Percentiles rank a stretch among this genome's conserved stretches.
Conservation (phyloP, 106 monocot genomes). For the Allium sativum region DNA sequence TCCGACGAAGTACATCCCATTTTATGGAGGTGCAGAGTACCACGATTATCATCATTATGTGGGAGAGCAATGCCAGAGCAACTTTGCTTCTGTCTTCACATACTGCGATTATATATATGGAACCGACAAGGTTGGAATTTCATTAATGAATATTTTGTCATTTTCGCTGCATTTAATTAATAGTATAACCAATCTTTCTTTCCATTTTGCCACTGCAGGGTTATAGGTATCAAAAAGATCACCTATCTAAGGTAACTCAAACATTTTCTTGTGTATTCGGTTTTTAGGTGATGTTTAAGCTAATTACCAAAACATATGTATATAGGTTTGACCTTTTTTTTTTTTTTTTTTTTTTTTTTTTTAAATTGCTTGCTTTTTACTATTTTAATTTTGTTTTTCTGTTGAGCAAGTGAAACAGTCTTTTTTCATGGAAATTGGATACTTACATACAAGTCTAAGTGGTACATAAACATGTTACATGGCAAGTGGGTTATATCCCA, state of each 20-base stretch:
- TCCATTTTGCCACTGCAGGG: neutral
- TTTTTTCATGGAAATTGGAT: too few relatives aligned
- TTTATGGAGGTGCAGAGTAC: slow-evolving; percentile 86
- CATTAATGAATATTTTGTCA: too few relatives aligned
- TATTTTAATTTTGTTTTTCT: too few relatives aligned
- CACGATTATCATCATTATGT: slow-evolving; percentile 93
- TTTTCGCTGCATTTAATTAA: too few relatives aligned
- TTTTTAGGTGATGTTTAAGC: neutral
- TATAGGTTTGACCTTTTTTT: too few relatives aligned
- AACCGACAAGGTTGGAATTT: slow-evolving; percentile 59
- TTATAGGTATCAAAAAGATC: slow-evolving; percentile 7
- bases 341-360: too few relatives aligned
- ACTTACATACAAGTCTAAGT: too few relatives aligned
- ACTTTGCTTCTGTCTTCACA: slow-evolving; percentile 90
- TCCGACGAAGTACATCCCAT: slow-evolving; percentile 72
- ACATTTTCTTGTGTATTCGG: neutral
- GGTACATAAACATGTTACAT: too few relatives aligned
- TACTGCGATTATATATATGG: slow-evolving; percentile 90
- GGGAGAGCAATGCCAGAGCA: slow-evolving; percentile 71
- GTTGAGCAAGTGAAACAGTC: too few relatives aligned
- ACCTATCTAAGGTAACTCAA: slow-evolving; percentile 4
- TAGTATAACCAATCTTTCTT: neutral
- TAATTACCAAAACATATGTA: too few relatives aligned
- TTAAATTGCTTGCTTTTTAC: too few relatives aligned
- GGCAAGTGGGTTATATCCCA: too few relatives aligned